phyloP scores from a whole-genome alignment of 345 rosid species.

The Hirschfeldia incana region DNA sequence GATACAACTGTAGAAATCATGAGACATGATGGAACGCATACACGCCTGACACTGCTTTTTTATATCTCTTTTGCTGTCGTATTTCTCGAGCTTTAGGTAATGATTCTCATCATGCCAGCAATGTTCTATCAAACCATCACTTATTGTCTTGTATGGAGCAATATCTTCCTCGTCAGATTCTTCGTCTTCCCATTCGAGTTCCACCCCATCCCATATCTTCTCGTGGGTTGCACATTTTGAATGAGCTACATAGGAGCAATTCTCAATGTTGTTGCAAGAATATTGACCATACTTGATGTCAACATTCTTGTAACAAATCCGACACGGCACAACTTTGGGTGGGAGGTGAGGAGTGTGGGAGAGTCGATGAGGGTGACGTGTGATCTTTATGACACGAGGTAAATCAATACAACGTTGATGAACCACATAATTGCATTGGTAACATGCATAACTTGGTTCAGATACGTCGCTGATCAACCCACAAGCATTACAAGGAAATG shows the following conservation, averaged over 20 bases:
- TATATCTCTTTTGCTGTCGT: background rate
- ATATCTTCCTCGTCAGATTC: background rate
- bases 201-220: background rate
- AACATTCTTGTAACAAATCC: background rate
- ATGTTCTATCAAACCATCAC: background rate
- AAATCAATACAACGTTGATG: too few species aligned
- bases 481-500: too few species aligned
- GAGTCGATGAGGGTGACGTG: too few species aligned
- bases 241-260: constrained; percentile 3
- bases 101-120: background rate
- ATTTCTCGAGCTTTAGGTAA: background rate
- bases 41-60: background rate
- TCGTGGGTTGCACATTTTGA: constrained; percentile 22
- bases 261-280: background rate
- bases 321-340: too few species aligned
- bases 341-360: too few species aligned
- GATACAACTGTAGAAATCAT: constrained; percentile 3
- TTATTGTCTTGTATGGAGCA: background rate
- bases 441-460: too few species aligned
- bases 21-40: background rate
- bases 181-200: constrained; percentile 18
- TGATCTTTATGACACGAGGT: too few species aligned
- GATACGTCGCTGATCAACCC: too few species aligned
- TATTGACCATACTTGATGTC: constrained; percentile 10
- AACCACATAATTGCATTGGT: too few species aligned